Evolutionary conservation across 345 rosid species (phyloP).

Genomic region (Dipteronia dyeriana): DNA sequence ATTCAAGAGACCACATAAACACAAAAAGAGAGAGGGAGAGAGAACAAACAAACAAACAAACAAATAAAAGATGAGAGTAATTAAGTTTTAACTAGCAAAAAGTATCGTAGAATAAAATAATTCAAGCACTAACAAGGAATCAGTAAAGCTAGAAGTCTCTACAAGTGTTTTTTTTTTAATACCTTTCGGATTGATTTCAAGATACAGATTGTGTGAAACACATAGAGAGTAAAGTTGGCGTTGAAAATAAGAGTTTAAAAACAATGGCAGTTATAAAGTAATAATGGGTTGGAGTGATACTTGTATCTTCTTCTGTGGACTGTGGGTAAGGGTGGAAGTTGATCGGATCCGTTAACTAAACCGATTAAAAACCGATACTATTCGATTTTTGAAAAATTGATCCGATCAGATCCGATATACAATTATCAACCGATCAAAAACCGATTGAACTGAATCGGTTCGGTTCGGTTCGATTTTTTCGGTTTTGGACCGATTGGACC

Average conservation of each 20-base stretch:
- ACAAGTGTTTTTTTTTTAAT: background rate
- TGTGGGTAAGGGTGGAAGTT: too few species aligned
- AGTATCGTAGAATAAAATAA: background rate
- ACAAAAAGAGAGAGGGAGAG: background rate
- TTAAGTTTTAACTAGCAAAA: background rate
- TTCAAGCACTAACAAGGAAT: background rate
- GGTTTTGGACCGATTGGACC: too few species aligned
- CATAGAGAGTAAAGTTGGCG: background rate
- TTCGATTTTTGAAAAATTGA: too few species aligned
- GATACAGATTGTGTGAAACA: background rate
- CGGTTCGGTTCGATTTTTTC: too few species aligned
- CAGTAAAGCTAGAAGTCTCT: background rate
- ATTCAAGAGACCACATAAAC: constrained; percentile 8
- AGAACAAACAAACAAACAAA: too few species aligned
- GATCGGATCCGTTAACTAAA: too few species aligned
- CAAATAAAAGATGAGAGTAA: background rate
- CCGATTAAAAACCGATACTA: too few species aligned
- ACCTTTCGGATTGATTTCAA: background rate
- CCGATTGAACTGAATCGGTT: too few species aligned
- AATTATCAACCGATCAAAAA: too few species aligned
- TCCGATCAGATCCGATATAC: too few species aligned
- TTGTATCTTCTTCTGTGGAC: too few species aligned
- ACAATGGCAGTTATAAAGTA: constrained; percentile 3
- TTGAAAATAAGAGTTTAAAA: background rate
- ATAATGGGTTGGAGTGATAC: too few species aligned